Evolutionary conservation across 129 eudicot species (phyloP), one percentile per base, ranked within the genome.

Genomic region (Pittosporum tobira): DNA sequence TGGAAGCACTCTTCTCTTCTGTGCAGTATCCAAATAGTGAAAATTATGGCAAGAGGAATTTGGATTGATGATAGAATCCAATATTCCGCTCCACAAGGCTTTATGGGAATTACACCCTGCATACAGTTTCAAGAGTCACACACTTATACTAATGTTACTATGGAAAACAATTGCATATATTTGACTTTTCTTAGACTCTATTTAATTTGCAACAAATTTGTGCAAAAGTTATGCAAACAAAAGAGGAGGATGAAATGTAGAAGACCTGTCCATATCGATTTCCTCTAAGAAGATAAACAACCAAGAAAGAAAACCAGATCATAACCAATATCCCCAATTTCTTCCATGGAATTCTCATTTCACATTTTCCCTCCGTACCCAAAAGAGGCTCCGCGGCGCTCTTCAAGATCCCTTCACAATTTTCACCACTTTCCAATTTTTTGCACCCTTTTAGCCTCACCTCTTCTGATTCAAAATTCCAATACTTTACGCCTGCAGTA

Each of bases 261-360:
- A 62, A 15, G 63, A 81, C 88, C 65, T 73, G 88, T 53, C 78
- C 81, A 48, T 70, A 59, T 55, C 74, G 68, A 29, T 81, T 74
- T 48, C 88, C 88, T 7, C 73, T 73, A 19, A 81, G 78, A 58
- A 81, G 76, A 60, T 77, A 65, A 47, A 81, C 40, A 24, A 70
- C 43, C 29, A 70, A 70, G 70, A 81, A 81, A 20, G 72, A 66
- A 47, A 81, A 59, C 88, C 88, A 81, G 51, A 81, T 57, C 70
- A 73, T 18, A 12, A 71, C 16, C 59, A 81, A 56, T 30, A 67
- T 51, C 29, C 70, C 80, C 37, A 81, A 28, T 59, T 76, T 81
- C 69, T 50, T 22, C 81, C 68, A 73, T 59, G 88, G 88, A 51
- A 70, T 40, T 24, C 52, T 73, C 75, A 43, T 5, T 19, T 18